phyloP scores from a whole-genome alignment of 2,329 filamentous ascomycete genomes.

The Microdochium bolleyi region DNA sequence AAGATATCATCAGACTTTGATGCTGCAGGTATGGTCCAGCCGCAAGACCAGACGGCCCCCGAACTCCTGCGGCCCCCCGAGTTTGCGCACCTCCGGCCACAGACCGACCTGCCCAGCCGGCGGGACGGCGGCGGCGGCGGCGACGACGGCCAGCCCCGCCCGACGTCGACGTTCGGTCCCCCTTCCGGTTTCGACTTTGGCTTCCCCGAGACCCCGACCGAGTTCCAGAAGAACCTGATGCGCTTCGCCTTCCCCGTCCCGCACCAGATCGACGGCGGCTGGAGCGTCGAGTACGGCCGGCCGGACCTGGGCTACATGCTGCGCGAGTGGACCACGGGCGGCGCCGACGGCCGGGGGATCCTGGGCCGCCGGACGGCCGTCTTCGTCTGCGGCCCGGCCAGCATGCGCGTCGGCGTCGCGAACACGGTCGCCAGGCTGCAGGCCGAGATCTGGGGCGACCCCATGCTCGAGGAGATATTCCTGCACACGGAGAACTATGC shows the following conservation, averaged over 20 bases:
- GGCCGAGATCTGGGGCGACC: conserved; percentile 72
- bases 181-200: conserved; percentile 67
- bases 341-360: conserved; percentile 54
- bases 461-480: conserved; percentile 80
- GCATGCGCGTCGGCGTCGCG: conserved; percentile 84
- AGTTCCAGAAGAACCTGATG: conserved; percentile 85
- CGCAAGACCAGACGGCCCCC: conserved; percentile 1
- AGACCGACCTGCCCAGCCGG: conserved; percentile 27
- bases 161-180: conserved; percentile 49
- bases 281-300: conserved; percentile 87
- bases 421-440: conserved; percentile 78
- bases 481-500: conserved; percentile 95
- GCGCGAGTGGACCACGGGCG: conserved; percentile 70
- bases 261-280: conserved; percentile 65
- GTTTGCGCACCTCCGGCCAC: conserved; percentile 46
- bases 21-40: not conserved
- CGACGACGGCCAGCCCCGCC: conserved; percentile 32
- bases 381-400: conserved; percentile 84
- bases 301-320: conserved; percentile 85
- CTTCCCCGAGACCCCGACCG: conserved; percentile 75
- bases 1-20: conserved; percentile 12
- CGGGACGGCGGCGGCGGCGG: too few relatives aligned
- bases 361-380: conserved; percentile 79
- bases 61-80: conserved; percentile 37
- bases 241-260: conserved; percentile 76